These are phyloP conservation scores for Lentinula boryana DNA, from an alignment of 768 basidiomycete genomes.

Conservation along the genomic window DNA sequence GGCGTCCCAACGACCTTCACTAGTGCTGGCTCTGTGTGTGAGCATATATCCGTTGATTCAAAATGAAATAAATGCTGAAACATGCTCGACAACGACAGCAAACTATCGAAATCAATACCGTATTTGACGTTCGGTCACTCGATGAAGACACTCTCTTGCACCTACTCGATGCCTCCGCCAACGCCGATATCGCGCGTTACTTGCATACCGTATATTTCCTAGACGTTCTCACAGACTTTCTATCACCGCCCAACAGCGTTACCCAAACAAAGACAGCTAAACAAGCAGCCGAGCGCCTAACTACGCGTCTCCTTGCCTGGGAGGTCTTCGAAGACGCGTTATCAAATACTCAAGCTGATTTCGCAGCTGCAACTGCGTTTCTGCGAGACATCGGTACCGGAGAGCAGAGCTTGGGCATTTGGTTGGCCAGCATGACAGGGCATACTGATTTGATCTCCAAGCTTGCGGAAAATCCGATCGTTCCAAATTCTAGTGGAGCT, in stretches of 20 bases:
- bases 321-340: conserved; percentile 55
- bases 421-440: conserved; percentile 65
- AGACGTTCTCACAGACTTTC: conserved; percentile 30
- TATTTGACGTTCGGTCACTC: conserved; percentile 50
- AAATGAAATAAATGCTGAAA: background rate
- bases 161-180: conserved; percentile 61
- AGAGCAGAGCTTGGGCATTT: conserved; percentile 66
- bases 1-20: conserved; percentile 60
- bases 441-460: conserved; percentile 45
- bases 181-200: conserved; percentile 54
- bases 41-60: conserved; percentile 10
- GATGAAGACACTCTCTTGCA: conserved; percentile 50
- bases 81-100: conserved; percentile 30
- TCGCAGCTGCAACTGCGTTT: conserved; percentile 38
- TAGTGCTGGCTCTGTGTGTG: conserved; percentile 43
- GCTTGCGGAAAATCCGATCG: conserved; percentile 34
- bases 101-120: conserved; percentile 43
- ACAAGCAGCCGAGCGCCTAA: conserved; percentile 39
- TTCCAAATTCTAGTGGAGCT: conserved; percentile 19
- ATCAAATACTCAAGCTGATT: conserved; percentile 45
- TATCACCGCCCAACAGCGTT: conserved; percentile 29
- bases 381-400: conserved; percentile 58
- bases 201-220: conserved; percentile 41
- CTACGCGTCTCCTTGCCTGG: conserved; percentile 53
- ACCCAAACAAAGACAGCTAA: conserved; percentile 38